Evolutionary conservation across 192 early-diverging fungal species (phyloP).

Genomic region (Mortierella hygrophila): DNA sequence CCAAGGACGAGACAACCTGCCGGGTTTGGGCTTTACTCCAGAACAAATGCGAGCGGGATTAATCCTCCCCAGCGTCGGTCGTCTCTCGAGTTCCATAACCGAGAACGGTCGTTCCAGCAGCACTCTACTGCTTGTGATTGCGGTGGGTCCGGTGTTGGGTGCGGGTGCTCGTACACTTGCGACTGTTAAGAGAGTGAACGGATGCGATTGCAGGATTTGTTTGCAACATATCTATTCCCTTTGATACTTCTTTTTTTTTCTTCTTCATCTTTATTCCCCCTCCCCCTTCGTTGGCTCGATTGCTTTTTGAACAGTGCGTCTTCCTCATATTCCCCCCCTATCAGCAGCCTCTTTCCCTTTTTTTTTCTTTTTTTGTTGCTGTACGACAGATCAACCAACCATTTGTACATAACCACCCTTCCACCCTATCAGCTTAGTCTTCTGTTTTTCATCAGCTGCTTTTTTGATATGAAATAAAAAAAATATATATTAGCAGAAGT

Average conservation of each 20-base stretch:
- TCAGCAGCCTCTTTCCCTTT: background rate
- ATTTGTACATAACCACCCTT: no score
- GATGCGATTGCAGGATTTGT: background rate
- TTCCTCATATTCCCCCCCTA: background rate
- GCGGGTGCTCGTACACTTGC: slow-evolving; percentile 42
- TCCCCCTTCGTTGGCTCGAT: background rate
- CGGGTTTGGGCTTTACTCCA: slow-evolving; percentile 17
- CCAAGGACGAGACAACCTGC: slow-evolving; percentile 32
- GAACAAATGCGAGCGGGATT: background rate
- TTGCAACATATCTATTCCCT: background rate
- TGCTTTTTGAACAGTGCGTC: background rate
- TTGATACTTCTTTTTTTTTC: background rate
- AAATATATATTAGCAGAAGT: no score
- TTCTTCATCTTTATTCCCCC: background rate
- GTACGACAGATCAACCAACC: no score
- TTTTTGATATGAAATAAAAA: no score
- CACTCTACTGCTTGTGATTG: slow-evolving; percentile 55
- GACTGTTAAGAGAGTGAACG: slow-evolving; percentile 15
- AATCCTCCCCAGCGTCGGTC: slow-evolving; percentile 28
- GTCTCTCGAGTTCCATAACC: slow-evolving; percentile 47
- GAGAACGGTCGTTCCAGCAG: slow-evolving; percentile 45
- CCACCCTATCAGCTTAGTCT: no score
- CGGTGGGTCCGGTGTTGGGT: slow-evolving; percentile 46
- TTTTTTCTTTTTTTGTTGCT: background rate
- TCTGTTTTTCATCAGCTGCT: no score